Base-by-base conservation (phyloP, 306 rosid species). In the Acacia melanoxylon region DNA sequence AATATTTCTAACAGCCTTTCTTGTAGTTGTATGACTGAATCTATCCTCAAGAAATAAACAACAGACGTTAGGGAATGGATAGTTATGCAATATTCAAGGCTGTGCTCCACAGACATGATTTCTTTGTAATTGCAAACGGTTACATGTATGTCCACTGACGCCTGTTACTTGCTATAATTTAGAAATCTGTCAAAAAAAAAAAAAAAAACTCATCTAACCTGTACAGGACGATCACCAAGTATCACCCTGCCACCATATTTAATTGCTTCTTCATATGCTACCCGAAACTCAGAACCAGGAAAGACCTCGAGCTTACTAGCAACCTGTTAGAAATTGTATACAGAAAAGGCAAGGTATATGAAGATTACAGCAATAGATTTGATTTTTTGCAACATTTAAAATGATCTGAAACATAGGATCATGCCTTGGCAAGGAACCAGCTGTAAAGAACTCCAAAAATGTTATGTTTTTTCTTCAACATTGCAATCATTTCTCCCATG, bases 141-240 rank as follows among this genome's bases (percentile, higher is more conserved):
- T 37, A 19, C 81, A 74, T 72, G 45, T 51, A 54, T 54, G 44
- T 11, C 51, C 31, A 40, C 54, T 5, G 56, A 44, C n/a, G 24
- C 52, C n/a, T 31, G 17, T 29, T 46, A 1, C 3, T 65, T 56
- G 22, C 24, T 4, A 61, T 9, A 46, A 79, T 12, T 65, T 71
- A 81, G 17, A 25, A 74, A 44, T 59, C 49, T 52, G 6, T 78
- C 15, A 17, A 51, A 17, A 51, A 48, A 48, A 80, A 17, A 51
- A 17, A 51, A 48, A 48, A 80, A 82, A 77, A 49, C 41, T 69
- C 69, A 82, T 49, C 87, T 78, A 85, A 95, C 99, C 94, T 93
- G 92, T 74, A 93, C 98, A 7, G 99, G 99, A 22, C 98, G 98
- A 84, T 95, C 99, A 44, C 99, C 99, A 74, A 95, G 98, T 80